A percentile compares a stretch with the other conserved stretches of the same genome.
These are phyloP conservation scores for Verticillium albo-atrum DNA, from an alignment of 2,329 filamentous ascomycete genomes.

Conservation along the genomic window DNA sequence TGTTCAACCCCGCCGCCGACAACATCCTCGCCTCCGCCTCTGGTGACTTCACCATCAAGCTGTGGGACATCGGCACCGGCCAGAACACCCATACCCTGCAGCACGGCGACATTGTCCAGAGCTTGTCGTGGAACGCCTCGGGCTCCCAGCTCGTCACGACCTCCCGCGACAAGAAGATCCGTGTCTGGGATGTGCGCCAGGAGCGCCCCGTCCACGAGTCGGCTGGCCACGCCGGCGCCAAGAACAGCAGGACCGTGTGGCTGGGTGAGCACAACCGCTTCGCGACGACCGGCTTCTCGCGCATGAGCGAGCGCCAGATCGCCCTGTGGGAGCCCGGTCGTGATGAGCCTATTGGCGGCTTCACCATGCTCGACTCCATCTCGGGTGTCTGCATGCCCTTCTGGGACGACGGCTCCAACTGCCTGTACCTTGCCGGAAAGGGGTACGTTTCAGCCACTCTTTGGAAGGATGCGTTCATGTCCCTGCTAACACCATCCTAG, in stretches of 20 bases:
- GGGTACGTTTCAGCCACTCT: slow-evolving; percentile 57
- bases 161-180: slow-evolving; percentile 95
- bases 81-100: slow-evolving; percentile 71
- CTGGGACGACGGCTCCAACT: slow-evolving; percentile 97
- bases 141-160: slow-evolving; percentile 86
- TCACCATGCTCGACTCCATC: slow-evolving; percentile 87
- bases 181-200: slow-evolving; percentile 95
- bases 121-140: slow-evolving; percentile 89
- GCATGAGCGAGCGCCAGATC: slow-evolving; percentile 96
- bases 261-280: slow-evolving; percentile 95
- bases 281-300: slow-evolving; percentile 94
- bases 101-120: slow-evolving; percentile 90
- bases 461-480: background rate
- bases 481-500: slow-evolving; percentile 38
- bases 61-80: slow-evolving; percentile 88
- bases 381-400: slow-evolving; percentile 99
- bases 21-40: slow-evolving; percentile 94
- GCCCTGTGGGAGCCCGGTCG: slow-evolving; percentile 91
- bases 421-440: slow-evolving; percentile 94
- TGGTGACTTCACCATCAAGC: slow-evolving; percentile 89
- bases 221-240: slow-evolving; percentile 83
- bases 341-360: slow-evolving; percentile 82
- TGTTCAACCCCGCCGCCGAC: slow-evolving; percentile 95
- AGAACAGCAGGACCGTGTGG: slow-evolving; percentile 97
- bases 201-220: slow-evolving; percentile 82